These are phyloP conservation scores for Aaosphaeria arxii DNA, from an alignment of 2,329 filamentous ascomycete species.

Conservation along the genomic window DNA sequence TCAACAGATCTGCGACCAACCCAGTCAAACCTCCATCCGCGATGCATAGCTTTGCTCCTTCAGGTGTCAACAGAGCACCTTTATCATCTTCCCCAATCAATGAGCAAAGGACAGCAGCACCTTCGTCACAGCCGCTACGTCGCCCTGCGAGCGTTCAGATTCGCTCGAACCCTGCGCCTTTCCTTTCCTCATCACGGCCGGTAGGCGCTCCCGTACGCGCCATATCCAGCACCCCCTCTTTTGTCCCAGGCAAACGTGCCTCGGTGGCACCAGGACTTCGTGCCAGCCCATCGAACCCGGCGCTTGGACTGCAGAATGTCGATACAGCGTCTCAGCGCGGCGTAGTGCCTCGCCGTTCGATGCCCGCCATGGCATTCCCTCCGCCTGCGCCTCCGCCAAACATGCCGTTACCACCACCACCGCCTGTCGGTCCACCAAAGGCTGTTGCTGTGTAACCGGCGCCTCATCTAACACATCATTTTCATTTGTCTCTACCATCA, in stretches of 20 bases:
- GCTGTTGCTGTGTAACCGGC: slow-evolving; percentile 5
- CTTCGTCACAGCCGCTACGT: slow-evolving; percentile 28
- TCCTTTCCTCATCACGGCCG: slow-evolving; percentile 37
- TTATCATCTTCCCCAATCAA: slow-evolving; percentile 8
- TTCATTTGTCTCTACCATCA: not conserved
- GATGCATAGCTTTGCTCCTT: not conserved
- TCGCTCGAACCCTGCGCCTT: slow-evolving; percentile 41
- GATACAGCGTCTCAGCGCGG: slow-evolving; percentile 7
- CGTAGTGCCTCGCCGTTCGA: slow-evolving; percentile 27
- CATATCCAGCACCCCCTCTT: slow-evolving; percentile 30
- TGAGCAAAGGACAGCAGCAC: slow-evolving; percentile 8
- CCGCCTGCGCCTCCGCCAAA: slow-evolving; percentile 47
- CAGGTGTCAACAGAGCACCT: not conserved
- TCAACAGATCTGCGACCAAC: slow-evolving; percentile 31
- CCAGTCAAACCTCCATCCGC: slow-evolving; percentile 14
- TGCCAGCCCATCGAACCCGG: slow-evolving; percentile 17
- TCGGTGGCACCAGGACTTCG: slow-evolving; percentile 17
- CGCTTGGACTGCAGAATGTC: slow-evolving; percentile 22
- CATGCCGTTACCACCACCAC: slow-evolving; percentile 43
- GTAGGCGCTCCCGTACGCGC: slow-evolving; percentile 15
- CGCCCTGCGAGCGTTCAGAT: slow-evolving; percentile 46
- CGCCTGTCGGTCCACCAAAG: slow-evolving; percentile 8
- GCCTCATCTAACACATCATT: not conserved
- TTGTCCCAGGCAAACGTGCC: slow-evolving; percentile 20
- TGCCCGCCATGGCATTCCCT: slow-evolving; percentile 40